phyloP scores from a whole-genome alignment of 352 stramenopile species.

The Phytophthora foliorum region DNA sequence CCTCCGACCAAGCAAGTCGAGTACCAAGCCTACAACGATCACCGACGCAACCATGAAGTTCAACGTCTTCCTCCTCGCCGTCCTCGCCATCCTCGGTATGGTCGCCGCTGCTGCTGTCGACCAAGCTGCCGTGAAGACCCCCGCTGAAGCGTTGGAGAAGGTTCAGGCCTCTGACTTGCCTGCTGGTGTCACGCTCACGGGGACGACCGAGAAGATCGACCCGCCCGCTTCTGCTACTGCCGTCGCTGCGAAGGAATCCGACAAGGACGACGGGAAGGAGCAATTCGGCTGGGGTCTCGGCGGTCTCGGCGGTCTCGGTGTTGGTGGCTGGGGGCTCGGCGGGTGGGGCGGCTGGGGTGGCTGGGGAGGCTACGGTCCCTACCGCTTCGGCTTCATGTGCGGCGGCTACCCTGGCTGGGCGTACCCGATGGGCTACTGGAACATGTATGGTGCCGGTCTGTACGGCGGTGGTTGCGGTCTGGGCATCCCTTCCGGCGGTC shows the following conservation, averaged over 20 bases:
- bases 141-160: constrained; percentile 19
- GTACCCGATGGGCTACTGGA: constrained; percentile 52
- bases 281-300: background rate
- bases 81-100: constrained; percentile 6
- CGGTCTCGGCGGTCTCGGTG: background rate
- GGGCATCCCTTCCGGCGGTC: constrained; percentile 17
- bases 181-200: constrained; percentile 18
- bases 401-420: constrained; percentile 36
- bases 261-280: constrained; percentile 4
- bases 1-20: constrained; percentile 4
- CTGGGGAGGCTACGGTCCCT: constrained; percentile 82
- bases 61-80: constrained; percentile 21
- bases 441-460: constrained; percentile 24
- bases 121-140: constrained; percentile 17
- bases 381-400: constrained; percentile 53
- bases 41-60: constrained; percentile 15
- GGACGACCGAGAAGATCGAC: constrained; percentile 1
- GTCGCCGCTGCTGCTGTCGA: background rate
- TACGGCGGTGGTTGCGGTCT: constrained; percentile 25
- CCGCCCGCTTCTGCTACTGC: background rate
- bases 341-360: constrained; percentile 14
- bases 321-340: constrained; percentile 10
- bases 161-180: constrained; percentile 1
- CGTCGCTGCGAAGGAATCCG: background rate
- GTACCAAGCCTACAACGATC: constrained; percentile 6